These are phyloP conservation scores for Saccharum hybrid DNA, from an alignment of 202 grass and related monocot species.

Conservation along the genomic window DNA sequence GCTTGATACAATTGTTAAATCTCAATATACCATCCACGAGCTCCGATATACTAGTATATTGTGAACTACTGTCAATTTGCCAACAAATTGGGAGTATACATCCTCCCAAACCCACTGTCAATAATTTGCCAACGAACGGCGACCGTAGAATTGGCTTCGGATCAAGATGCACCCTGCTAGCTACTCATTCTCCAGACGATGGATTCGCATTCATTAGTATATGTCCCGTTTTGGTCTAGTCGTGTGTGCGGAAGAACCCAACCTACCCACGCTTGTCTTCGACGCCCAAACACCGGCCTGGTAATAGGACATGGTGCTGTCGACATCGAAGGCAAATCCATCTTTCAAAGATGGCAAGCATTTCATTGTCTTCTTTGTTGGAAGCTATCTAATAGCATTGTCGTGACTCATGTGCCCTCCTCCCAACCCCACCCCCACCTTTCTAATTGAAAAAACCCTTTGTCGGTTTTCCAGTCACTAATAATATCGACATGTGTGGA, in stretches of 20 bases:
- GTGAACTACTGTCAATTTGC: too few species aligned
- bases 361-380: neutral
- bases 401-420: too few species aligned
- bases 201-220: neutral
- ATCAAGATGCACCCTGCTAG: neutral
- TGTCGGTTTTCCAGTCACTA: too few species aligned
- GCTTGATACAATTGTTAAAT: slow-evolving; percentile 1
- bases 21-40: neutral
- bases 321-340: neutral
- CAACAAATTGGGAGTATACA: too few species aligned
- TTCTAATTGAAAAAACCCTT: too few species aligned
- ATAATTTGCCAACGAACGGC: neutral
- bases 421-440: too few species aligned
- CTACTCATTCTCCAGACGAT: neutral
- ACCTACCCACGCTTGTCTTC: slow-evolving; percentile 28
- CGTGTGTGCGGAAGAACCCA: neutral
- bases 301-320: too few species aligned
- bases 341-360: neutral
- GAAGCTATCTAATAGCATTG: too few species aligned
- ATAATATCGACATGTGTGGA: too few species aligned
- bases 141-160: neutral
- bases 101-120: too few species aligned
- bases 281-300: neutral
- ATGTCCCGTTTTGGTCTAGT: neutral
- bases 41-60: neutral